A percentile compares a stretch with the other conserved stretches of the same genome.
Evolutionary conservation across 805 yeast species (phyloP).

Genomic region (Nakazawaea pomicola): DNA sequence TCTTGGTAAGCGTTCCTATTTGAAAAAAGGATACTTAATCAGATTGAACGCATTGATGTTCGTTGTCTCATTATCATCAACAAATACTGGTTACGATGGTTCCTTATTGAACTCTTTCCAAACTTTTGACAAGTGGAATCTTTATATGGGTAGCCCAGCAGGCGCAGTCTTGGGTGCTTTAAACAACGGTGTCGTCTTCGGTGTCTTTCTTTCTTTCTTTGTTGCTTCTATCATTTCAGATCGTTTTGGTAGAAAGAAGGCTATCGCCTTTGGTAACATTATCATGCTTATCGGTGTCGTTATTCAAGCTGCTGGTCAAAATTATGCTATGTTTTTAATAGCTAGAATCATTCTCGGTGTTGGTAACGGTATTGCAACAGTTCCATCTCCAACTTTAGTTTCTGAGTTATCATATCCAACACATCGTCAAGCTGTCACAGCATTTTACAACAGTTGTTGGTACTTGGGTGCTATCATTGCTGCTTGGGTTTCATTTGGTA

Average conservation of each 20-base stretch:
- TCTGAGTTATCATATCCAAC: constrained; percentile 48
- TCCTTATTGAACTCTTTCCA: constrained; percentile 43
- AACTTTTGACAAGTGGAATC: constrained; percentile 32
- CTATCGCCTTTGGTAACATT: constrained; percentile 45
- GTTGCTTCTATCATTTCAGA: constrained; percentile 26
- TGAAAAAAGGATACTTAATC: constrained; percentile 19
- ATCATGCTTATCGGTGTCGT: constrained; percentile 52
- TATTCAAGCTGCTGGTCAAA: constrained; percentile 41
- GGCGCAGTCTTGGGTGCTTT: constrained; percentile 31
- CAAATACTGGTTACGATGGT: constrained; percentile 38
- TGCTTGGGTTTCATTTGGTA: constrained; percentile 42
- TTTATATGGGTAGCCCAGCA: constrained; percentile 26
- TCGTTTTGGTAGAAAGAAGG: constrained; percentile 38
- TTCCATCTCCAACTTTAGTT: constrained; percentile 42
- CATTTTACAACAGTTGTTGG: constrained; percentile 39
- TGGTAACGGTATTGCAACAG: constrained; percentile 37
- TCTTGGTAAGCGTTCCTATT: constrained; percentile 7
- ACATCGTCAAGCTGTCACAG: constrained; percentile 35
- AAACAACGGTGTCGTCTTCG: constrained; percentile 32
- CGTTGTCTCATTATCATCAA: constrained; percentile 39
- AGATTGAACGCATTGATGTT: constrained; percentile 33
- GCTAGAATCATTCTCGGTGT: constrained; percentile 45
- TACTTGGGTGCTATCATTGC: constrained; percentile 39
- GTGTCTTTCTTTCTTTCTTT: constrained; percentile 27
- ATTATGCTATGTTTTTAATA: constrained; percentile 30